Evolutionary conservation across 2,329 filamentous ascomycete genomes (phyloP).

Genomic region (Lanzia echinophila): DNA sequence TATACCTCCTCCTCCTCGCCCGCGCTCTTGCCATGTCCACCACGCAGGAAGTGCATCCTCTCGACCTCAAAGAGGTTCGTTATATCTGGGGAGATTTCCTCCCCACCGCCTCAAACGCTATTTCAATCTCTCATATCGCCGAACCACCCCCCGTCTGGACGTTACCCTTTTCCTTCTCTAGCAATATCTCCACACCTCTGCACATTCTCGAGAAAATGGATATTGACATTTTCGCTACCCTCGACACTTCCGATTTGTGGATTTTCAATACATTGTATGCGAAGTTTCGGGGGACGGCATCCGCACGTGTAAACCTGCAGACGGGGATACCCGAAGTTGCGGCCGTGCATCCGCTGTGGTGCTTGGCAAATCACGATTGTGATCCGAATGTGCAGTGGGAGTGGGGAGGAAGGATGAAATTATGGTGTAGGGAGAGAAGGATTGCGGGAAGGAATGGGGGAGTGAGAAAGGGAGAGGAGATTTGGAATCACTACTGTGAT

Average conservation of each 20-base stretch:
- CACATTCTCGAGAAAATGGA: slow-evolving; percentile 82
- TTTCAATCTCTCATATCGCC: slow-evolving; percentile 46
- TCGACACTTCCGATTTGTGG: slow-evolving; percentile 64
- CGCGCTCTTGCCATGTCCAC: slow-evolving; percentile 57
- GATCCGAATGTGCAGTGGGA: slow-evolving; percentile 94
- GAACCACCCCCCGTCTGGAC: slow-evolving; percentile 57
- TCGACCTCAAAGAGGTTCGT: slow-evolving; percentile 57
- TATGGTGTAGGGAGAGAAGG: slow-evolving; percentile 55
- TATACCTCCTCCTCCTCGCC: slow-evolving; percentile 57
- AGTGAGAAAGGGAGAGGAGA: slow-evolving; percentile 73
- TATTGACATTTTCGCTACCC: slow-evolving; percentile 61
- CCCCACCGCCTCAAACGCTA: slow-evolving; percentile 44
- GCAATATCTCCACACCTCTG: slow-evolving; percentile 67
- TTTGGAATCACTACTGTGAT: slow-evolving; percentile 93
- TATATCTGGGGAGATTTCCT: slow-evolving; percentile 67
- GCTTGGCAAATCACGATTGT: slow-evolving; percentile 92
- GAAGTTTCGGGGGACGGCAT: slow-evolving; percentile 90
- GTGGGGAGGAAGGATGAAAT: slow-evolving; percentile 73
- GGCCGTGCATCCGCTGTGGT: slow-evolving; percentile 94
- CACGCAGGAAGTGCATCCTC: slow-evolving; percentile 54
- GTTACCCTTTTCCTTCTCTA: slow-evolving; percentile 70
- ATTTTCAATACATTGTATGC: slow-evolving; percentile 86
- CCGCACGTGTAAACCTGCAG: slow-evolving; percentile 67
- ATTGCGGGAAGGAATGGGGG: slow-evolving; percentile 50
- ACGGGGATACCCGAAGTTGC: slow-evolving; percentile 85